Conservation (phyloP, 768 basidiomycete genomes). For the Tephrocybe sp. region DNA sequence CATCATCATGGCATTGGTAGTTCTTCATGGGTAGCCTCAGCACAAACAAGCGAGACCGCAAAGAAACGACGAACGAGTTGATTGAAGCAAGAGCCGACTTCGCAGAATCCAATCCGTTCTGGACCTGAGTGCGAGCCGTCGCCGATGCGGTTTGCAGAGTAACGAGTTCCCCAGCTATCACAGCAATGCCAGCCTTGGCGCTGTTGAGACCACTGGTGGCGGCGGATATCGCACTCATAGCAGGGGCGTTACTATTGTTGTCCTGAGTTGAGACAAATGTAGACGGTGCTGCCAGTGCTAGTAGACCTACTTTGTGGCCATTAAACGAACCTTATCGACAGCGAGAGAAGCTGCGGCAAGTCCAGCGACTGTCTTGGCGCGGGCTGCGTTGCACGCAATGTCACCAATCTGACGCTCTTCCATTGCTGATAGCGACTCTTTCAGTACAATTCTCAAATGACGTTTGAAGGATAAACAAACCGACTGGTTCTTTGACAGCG, state of each 20-base stretch:
- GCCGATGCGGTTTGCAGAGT: conserved; percentile 19
- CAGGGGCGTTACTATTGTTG: conserved; percentile 17
- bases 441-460: not conserved
- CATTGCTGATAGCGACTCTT: not conserved
- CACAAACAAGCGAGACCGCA: not conserved
- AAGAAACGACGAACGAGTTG: conserved; percentile 17
- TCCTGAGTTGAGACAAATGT: not conserved
- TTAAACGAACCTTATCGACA: conserved; percentile 10
- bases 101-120: conserved; percentile 19
- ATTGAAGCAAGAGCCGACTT: conserved; percentile 20
- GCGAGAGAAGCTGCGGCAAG: conserved; percentile 13
- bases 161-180: conserved; percentile 22
- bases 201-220: conserved; percentile 20
- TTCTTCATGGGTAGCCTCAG: not conserved
- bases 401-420: conserved; percentile 17
- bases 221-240: conserved; percentile 18
- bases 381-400: conserved; percentile 16
- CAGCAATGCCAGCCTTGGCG: conserved; percentile 21
- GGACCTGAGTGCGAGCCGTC: conserved; percentile 20
- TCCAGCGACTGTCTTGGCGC: conserved; percentile 12
- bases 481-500: not conserved
- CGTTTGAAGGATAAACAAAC: not conserved
- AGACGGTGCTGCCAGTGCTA: not conserved
- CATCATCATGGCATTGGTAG: conserved; percentile 21
- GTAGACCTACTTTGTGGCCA: conserved; percentile 14